A percentile compares a stretch with the other conserved stretches of the same genome.
These are phyloP conservation scores for Nitzschia palea DNA, from an alignment of 108 stramenopile species.

Conservation along the genomic window DNA sequence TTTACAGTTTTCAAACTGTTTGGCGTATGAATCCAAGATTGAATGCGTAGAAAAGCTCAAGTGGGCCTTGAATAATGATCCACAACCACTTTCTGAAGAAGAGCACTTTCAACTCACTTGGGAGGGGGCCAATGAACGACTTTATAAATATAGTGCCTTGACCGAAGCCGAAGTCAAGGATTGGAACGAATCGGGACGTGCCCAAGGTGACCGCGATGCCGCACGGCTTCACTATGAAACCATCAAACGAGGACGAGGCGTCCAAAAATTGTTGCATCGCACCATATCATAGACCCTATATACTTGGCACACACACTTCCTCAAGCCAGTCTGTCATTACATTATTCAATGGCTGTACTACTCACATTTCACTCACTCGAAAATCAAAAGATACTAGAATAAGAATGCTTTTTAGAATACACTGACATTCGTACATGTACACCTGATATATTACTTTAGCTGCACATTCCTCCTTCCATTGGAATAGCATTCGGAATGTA, in stretches of 20 bases:
- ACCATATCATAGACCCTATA: no score
- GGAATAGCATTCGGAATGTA: constrained; percentile 87
- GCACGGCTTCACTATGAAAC: constrained; percentile 56
- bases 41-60: constrained; percentile 72
- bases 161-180: constrained; percentile 55
- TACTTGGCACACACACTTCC: no score
- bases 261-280: constrained; percentile 34
- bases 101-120: constrained; percentile 73
- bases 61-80: constrained; percentile 70
- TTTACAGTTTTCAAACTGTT: constrained; percentile 76
- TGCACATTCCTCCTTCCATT: constrained; percentile 83
- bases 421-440: no score
- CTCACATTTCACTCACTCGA: no score
- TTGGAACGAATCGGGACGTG: constrained; percentile 44
- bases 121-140: constrained; percentile 93
- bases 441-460: no score
- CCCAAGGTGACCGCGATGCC: constrained; percentile 55
- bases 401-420: no score
- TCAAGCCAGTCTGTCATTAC: no score
- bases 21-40: constrained; percentile 66
- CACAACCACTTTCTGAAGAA: constrained; percentile 74
- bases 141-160: constrained; percentile 61
- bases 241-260: constrained; percentile 48
- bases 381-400: no score
- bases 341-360: no score